These are phyloP conservation scores for Trypanosoma avium DNA, from an alignment of 208 protist species.

Conservation along the genomic window DNA sequence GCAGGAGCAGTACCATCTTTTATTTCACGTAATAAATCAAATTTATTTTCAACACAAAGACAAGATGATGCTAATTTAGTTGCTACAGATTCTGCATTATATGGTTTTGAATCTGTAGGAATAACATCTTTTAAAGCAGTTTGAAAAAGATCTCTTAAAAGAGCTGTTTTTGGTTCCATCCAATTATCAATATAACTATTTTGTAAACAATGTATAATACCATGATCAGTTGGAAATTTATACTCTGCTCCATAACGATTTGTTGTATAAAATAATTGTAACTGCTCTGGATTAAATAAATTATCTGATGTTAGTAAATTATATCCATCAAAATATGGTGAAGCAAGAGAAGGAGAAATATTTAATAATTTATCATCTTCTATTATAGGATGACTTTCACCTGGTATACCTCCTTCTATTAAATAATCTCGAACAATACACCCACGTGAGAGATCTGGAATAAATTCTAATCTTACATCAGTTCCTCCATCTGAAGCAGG, in stretches of 20 bases:
- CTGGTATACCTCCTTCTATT: slow-evolving; percentile 22
- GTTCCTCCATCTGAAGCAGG: slow-evolving; percentile 19
- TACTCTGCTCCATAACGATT: slow-evolving; percentile 47
- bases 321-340: slow-evolving; percentile 61
- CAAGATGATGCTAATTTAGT: slow-evolving; percentile 36
- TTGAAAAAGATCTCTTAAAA: slow-evolving; percentile 32
- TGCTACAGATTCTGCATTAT: slow-evolving; percentile 28
- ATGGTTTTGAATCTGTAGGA: not conserved
- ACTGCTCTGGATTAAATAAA: slow-evolving; percentile 11
- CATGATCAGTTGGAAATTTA: slow-evolving; percentile 13
- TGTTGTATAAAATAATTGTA: slow-evolving; percentile 42
- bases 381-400: not conserved
- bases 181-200: slow-evolving; percentile 65
- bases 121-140: slow-evolving; percentile 23
- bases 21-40: slow-evolving; percentile 35
- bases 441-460: slow-evolving; percentile 43
- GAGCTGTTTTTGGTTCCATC: slow-evolving; percentile 45
- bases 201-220: slow-evolving; percentile 46
- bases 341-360: slow-evolving; percentile 13
- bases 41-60: slow-evolving; percentile 36
- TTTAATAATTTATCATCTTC: not conserved
- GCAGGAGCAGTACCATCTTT: not conserved
- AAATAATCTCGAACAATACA: slow-evolving; percentile 48
- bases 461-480: slow-evolving; percentile 25
- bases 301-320: slow-evolving; percentile 41